Percentiles rank a stretch among this genome's conserved stretches.
Evolutionary conservation across 2,329 filamentous ascomycete genomes (phyloP).

Genomic region (Botryosphaeria dothidea): DNA sequence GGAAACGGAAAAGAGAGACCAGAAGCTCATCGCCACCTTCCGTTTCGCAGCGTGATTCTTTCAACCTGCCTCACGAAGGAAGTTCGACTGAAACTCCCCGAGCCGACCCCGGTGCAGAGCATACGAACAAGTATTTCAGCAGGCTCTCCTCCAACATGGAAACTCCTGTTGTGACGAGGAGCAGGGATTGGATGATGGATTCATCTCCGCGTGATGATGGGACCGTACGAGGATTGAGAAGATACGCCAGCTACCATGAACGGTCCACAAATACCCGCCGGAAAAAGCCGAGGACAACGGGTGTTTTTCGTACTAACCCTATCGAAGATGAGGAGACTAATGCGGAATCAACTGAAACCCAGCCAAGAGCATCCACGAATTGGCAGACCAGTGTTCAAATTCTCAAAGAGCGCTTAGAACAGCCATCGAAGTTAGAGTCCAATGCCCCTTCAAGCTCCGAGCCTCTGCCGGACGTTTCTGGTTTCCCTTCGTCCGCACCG

Average conservation of each 20-base stretch:
- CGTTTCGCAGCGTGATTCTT: slow-evolving; percentile 40
- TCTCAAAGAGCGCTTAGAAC: slow-evolving; percentile 47
- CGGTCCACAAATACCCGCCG: slow-evolving; percentile 42
- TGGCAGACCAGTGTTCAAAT: slow-evolving; percentile 40
- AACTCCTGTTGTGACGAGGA: slow-evolving; percentile 37
- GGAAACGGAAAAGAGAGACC: slow-evolving; percentile 41
- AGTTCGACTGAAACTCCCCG: slow-evolving; percentile 40
- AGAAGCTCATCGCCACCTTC: slow-evolving; percentile 48
- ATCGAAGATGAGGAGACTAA: slow-evolving; percentile 11
- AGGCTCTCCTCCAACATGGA: slow-evolving; percentile 38
- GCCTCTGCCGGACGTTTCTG: slow-evolving; percentile 40
- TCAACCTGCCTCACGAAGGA: slow-evolving; percentile 23
- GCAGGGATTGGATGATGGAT: slow-evolving; percentile 47
- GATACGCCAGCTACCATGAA: slow-evolving; percentile 54
- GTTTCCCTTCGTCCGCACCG: neutral
- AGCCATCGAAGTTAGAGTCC: slow-evolving; percentile 27
- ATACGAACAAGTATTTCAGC: slow-evolving; percentile 47
- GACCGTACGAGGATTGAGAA: slow-evolving; percentile 46
- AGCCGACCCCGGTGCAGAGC: slow-evolving; percentile 48
- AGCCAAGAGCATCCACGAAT: slow-evolving; percentile 27
- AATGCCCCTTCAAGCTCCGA: slow-evolving; percentile 49
- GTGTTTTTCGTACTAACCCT: slow-evolving; percentile 34
- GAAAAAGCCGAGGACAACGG: slow-evolving; percentile 43
- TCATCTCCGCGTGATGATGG: slow-evolving; percentile 50
- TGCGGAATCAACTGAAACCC: neutral